Conservation (phyloP, 805 yeast species). For the Myxozyma kluyveri region DNA sequence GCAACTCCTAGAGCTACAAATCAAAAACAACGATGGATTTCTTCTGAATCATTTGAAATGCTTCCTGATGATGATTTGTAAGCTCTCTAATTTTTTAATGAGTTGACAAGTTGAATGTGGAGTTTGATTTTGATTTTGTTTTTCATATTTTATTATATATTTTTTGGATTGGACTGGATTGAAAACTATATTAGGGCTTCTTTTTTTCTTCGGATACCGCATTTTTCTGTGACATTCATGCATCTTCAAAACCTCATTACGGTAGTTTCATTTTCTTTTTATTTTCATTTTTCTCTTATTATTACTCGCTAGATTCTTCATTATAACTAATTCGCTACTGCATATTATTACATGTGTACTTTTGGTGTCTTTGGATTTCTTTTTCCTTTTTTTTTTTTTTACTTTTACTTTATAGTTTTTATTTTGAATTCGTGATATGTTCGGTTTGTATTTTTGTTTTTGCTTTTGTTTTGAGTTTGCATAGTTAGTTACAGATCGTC, state of each 20-base stretch:
- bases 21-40: background rate
- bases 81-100: background rate
- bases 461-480: too few relatives aligned
- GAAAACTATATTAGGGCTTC: background rate
- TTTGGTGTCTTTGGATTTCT: background rate
- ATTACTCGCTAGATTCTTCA: too few relatives aligned
- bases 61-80: conserved; percentile 14
- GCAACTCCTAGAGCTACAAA: background rate
- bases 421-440: too few relatives aligned
- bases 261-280: too few relatives aligned
- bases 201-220: too few relatives aligned
- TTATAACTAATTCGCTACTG: conserved; percentile 9
- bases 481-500: too few relatives aligned
- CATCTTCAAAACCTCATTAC: too few relatives aligned
- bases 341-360: background rate
- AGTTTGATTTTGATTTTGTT: background rate
- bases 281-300: too few relatives aligned
- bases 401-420: too few relatives aligned
- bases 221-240: too few relatives aligned
- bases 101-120: background rate
- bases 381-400: too few relatives aligned
- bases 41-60: conserved; percentile 8
- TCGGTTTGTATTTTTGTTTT: too few relatives aligned
- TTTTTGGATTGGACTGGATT: background rate
- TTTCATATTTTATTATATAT: background rate